Evolutionary conservation across 176 grass and related monocot genomes (phyloP).

Genomic region (Otatea glauca): DNA sequence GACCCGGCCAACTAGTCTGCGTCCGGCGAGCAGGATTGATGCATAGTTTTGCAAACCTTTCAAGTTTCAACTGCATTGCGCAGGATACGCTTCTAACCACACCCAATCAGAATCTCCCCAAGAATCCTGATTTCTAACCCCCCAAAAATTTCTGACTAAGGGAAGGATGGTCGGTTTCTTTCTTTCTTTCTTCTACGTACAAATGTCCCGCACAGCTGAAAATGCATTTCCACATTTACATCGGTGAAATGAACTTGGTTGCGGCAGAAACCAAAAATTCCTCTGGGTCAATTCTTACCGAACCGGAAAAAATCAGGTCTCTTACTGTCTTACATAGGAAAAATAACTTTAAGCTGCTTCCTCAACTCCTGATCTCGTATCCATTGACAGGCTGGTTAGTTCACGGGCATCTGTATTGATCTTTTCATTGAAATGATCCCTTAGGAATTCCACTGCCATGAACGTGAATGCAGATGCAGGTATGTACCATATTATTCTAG

Average conservation of each 20-base stretch:
- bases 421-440: slow-evolving; percentile 79
- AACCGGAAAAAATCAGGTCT: neutral
- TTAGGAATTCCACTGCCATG: slow-evolving; percentile 96
- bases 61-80: neutral
- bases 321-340: neutral
- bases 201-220: neutral
- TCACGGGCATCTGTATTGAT: slow-evolving; percentile 41
- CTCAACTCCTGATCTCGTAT: slow-evolving; percentile 59
- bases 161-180: neutral
- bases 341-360: slow-evolving; percentile 42
- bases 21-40: neutral
- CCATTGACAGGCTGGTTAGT: slow-evolving; percentile 45
- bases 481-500: slow-evolving; percentile 90
- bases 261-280: neutral
- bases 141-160: neutral
- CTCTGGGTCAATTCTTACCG: slow-evolving; percentile 29
- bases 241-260: neutral
- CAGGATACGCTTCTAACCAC: neutral
- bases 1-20: no score
- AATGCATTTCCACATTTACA: slow-evolving; percentile 20
- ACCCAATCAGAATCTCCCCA: neutral
- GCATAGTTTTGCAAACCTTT: neutral
- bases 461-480: slow-evolving; percentile 94
- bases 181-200: neutral
- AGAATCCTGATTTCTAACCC: neutral